Conservation (phyloP, 1,139 yeast genomes). For the Candida freyschussii region DNA sequence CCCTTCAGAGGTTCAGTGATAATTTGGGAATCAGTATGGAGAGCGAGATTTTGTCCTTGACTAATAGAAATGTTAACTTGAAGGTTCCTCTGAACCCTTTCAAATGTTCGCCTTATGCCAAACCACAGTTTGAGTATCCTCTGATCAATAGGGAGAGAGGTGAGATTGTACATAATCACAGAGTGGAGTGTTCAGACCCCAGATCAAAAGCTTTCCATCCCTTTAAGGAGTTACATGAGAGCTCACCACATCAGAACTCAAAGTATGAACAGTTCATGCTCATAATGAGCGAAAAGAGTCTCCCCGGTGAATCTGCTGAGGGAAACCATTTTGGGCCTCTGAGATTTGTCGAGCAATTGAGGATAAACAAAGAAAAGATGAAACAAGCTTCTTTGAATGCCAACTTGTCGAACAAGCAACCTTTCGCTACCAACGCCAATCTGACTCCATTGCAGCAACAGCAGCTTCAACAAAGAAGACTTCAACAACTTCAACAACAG, state of each 20-base stretch:
- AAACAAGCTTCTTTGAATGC: conserved; percentile 36
- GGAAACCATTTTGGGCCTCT: conserved; percentile 41
- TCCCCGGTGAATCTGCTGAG: conserved; percentile 25
- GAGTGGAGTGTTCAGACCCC: conserved; percentile 42
- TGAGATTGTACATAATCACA: conserved; percentile 40
- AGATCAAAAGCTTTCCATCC: conserved; percentile 38
- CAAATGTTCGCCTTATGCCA: conserved; percentile 39
- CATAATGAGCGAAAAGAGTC: conserved; percentile 30
- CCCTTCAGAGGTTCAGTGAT: conserved; percentile 65
- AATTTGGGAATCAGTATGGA: conserved; percentile 74
- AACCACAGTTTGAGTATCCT: conserved; percentile 46
- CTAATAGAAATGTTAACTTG: conserved; percentile 72
- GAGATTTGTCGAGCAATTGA: conserved; percentile 45
- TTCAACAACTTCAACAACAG: conserved; percentile 17
- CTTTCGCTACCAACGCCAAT: conserved; percentile 6
- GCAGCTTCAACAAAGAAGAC: conserved; percentile 17
- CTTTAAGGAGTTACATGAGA: conserved; percentile 53
- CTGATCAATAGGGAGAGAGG: conserved; percentile 38
- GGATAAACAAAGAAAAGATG: conserved; percentile 38
- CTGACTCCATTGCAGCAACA: conserved; percentile 22
- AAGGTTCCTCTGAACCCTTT: conserved; percentile 69
- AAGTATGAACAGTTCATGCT: conserved; percentile 91
- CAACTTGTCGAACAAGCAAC: conserved; percentile 17
- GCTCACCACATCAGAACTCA: conserved; percentile 67
- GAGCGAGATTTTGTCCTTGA: conserved; percentile 71